Percentiles rank a stretch among this genome's conserved stretches.
Conservation (phyloP, 495 filamentous ascomycete genomes). For the Daldinia concentrica region DNA sequence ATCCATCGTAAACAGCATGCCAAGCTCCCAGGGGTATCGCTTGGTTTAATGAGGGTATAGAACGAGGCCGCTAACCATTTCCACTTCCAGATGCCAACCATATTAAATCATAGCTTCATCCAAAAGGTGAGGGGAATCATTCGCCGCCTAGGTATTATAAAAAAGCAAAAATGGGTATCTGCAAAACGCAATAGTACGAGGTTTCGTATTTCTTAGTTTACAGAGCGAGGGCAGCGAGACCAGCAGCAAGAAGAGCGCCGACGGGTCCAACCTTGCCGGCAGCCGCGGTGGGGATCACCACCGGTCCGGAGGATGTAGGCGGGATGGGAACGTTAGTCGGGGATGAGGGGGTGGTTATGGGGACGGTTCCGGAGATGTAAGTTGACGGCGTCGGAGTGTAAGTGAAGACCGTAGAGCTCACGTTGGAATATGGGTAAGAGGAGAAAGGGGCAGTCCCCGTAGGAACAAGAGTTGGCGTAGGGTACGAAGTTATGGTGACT, state of each 20-base stretch:
- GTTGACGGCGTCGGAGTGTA: conserved; percentile 37
- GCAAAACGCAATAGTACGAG: conserved; percentile 32
- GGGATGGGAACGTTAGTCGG: conserved; percentile 34
- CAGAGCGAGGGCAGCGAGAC: conserved; percentile 46
- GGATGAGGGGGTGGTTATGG: conserved; percentile 24
- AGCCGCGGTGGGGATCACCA: conserved; percentile 42
- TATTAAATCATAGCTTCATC: conserved; percentile 13
- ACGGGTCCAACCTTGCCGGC: conserved; percentile 45
- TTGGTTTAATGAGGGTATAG: conserved; percentile 43
- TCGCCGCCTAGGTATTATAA: conserved; percentile 17
- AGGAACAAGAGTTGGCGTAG: conserved; percentile 18
- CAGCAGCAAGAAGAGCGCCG: conserved; percentile 46
- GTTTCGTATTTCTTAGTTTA: conserved; percentile 35
- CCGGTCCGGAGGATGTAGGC: conserved; percentile 28
- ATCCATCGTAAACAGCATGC: conserved; percentile 28
- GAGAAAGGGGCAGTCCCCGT: conserved; percentile 10
- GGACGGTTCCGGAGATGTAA: conserved; percentile 32
- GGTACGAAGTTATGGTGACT: conserved; percentile 26
- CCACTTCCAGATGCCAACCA: conserved; percentile 27
- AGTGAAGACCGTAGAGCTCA: conserved; percentile 34
- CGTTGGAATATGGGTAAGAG: conserved; percentile 30
- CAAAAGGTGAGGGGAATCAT: conserved; percentile 24
- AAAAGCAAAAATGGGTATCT: conserved; percentile 35
- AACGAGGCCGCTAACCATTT: conserved; percentile 28
- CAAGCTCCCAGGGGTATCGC: conserved; percentile 19